Evolutionary conservation across 345 rosid genomes (phyloP).

Genomic region (Eucalyptus regnans): DNA sequence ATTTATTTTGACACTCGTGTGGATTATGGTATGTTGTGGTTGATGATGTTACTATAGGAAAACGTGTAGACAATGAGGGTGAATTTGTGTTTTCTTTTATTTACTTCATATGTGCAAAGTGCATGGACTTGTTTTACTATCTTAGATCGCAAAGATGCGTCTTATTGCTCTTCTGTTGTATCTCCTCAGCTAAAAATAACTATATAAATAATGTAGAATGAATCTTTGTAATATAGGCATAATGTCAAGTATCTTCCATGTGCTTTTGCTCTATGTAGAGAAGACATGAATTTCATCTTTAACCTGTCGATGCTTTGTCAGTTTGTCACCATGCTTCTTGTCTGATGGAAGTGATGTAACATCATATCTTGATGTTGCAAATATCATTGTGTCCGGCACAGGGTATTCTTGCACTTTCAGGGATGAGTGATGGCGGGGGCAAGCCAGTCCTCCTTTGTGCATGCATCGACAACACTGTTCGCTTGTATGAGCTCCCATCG

Average conservation of each 20-base stretch:
- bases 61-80: neutral
- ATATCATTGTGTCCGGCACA: neutral
- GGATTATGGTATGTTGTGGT: neutral
- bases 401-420: conserved; percentile 27
- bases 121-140: neutral
- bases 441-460: conserved; percentile 41
- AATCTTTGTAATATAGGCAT: neutral
- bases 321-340: neutral
- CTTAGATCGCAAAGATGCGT: neutral
- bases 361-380: neutral
- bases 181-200: neutral
- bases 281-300: neutral
- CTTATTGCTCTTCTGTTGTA: neutral
- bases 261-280: neutral
- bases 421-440: conserved; percentile 24
- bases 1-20: neutral
- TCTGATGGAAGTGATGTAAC: neutral
- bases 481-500: conserved; percentile 35
- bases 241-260: neutral
- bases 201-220: neutral
- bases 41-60: neutral
- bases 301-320: neutral
- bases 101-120: neutral
- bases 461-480: conserved; percentile 20
- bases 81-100: neutral